These are phyloP conservation scores for Dispira parvispora DNA, from an alignment of 192 early-diverging fungal genomes.

Conservation along the genomic window DNA sequence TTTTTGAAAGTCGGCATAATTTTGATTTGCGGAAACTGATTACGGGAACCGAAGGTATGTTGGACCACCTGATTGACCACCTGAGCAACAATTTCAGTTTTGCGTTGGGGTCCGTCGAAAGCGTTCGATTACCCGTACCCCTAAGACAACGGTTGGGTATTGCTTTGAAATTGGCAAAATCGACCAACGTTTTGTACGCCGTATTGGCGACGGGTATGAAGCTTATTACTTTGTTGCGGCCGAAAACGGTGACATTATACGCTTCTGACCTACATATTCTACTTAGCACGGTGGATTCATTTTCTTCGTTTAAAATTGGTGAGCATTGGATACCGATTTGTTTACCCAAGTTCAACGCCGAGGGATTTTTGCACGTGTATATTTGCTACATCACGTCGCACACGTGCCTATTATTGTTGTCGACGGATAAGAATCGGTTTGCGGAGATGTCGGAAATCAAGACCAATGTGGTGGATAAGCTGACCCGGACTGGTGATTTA, in stretches of 20 bases:
- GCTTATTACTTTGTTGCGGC: constrained; percentile 55
- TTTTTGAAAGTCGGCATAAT: constrained; percentile 73
- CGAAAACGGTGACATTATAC: constrained; percentile 62
- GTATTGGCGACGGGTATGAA: constrained; percentile 61
- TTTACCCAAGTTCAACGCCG: constrained; percentile 75
- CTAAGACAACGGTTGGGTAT: constrained; percentile 53
- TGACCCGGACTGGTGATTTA: constrained; percentile 15
- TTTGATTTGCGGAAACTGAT: constrained; percentile 78
- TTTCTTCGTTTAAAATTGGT: constrained; percentile 50
- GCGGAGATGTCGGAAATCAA: constrained; percentile 58
- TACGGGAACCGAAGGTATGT: constrained; percentile 61
- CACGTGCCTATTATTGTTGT: constrained; percentile 57
- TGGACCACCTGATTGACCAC: constrained; percentile 55
- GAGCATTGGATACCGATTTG: constrained; percentile 94
- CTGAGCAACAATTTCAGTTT: constrained; percentile 56
- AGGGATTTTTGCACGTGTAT: constrained; percentile 78
- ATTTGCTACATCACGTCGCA: constrained; percentile 59
- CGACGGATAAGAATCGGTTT: constrained; percentile 71
- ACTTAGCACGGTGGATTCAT: constrained; percentile 63
- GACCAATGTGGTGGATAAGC: constrained; percentile 32
- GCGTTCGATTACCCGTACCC: constrained; percentile 44
- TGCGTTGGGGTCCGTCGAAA: constrained; percentile 58
- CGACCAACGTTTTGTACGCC: constrained; percentile 58
- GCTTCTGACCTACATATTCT: constrained; percentile 68
- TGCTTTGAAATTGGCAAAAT: constrained; percentile 31